phyloP scores from a whole-genome alignment of 805 yeast species.

The Pichia sporocuriosa region DNA sequence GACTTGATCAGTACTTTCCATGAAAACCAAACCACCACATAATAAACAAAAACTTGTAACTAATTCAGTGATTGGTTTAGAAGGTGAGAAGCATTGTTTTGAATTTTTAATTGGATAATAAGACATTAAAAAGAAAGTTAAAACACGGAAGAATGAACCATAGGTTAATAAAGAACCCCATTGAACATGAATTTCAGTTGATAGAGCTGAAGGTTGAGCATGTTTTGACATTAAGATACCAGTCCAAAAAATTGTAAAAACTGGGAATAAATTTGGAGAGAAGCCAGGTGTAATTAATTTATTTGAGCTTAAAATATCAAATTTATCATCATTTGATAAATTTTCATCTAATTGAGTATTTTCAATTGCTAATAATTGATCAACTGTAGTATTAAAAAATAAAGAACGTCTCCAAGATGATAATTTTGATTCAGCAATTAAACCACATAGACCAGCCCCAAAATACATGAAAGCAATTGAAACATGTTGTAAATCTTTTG shows the following conservation, averaged over 20 bases:
- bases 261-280: slow-evolving; percentile 93
- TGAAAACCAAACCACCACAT: slow-evolving; percentile 86
- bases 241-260: slow-evolving; percentile 91
- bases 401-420: slow-evolving; percentile 46
- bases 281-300: slow-evolving; percentile 53
- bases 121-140: slow-evolving; percentile 53
- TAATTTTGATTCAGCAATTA: slow-evolving; percentile 66
- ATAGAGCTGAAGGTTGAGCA: slow-evolving; percentile 69
- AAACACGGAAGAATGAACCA: slow-evolving; percentile 71
- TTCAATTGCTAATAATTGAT: slow-evolving; percentile 8
- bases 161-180: slow-evolving; percentile 87
- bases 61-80: slow-evolving; percentile 82
- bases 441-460: slow-evolving; percentile 90
- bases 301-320: background rate
- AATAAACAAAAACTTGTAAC: slow-evolving; percentile 71
- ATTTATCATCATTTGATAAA: slow-evolving; percentile 13
- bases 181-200: slow-evolving; percentile 78
- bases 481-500: slow-evolving; percentile 84
- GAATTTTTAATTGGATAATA: slow-evolving; percentile 33
- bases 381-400: slow-evolving; percentile 19
- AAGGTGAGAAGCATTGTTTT: slow-evolving; percentile 33
- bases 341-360: slow-evolving; percentile 11
- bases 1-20: slow-evolving; percentile 86
- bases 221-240: slow-evolving; percentile 95
- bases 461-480: slow-evolving; percentile 87